Evolutionary conservation across 2,329 filamentous ascomycete species (phyloP).

Genomic region (Clonostachys sp.): DNA sequence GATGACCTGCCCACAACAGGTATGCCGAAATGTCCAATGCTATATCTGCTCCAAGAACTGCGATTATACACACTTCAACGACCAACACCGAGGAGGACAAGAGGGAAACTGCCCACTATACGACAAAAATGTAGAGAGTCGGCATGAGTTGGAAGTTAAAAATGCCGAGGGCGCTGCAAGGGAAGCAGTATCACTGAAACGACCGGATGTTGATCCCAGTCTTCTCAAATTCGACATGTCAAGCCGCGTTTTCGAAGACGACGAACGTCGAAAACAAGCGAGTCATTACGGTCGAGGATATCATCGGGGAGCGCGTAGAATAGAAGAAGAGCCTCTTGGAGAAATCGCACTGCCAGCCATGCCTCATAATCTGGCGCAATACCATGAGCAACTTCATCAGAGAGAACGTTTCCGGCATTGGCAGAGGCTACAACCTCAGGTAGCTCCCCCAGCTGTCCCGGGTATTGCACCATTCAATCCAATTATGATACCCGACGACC

Average conservation of each 20-base stretch:
- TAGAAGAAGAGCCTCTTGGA: too few relatives aligned
- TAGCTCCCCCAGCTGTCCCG: too few relatives aligned
- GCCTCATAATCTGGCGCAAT: too few relatives aligned
- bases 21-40: slow-evolving; percentile 51
- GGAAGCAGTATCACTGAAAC: slow-evolving; percentile 47
- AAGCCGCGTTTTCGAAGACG: slow-evolving; percentile 40
- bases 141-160: slow-evolving; percentile 60
- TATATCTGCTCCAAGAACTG: slow-evolving; percentile 69
- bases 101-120: slow-evolving; percentile 58
- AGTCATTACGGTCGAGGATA: too few relatives aligned
- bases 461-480: too few relatives aligned
- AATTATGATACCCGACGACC: too few relatives aligned
- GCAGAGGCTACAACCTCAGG: too few relatives aligned
- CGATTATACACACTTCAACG: slow-evolving; percentile 68
- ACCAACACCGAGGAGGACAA: slow-evolving; percentile 14
- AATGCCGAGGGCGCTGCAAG: slow-evolving; percentile 56
- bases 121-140: slow-evolving; percentile 49
- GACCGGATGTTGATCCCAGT: slow-evolving; percentile 56
- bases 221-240: slow-evolving; percentile 57
- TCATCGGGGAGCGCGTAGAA: too few relatives aligned
- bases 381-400: too few relatives aligned
- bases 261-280: slow-evolving; percentile 14
- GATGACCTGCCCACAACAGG: slow-evolving; percentile 61
- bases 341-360: too few relatives aligned
- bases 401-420: too few relatives aligned